These are phyloP conservation scores for Avena eriantha DNA, from an alignment of 176 grass and related monocot genomes.

Conservation along the genomic window DNA sequence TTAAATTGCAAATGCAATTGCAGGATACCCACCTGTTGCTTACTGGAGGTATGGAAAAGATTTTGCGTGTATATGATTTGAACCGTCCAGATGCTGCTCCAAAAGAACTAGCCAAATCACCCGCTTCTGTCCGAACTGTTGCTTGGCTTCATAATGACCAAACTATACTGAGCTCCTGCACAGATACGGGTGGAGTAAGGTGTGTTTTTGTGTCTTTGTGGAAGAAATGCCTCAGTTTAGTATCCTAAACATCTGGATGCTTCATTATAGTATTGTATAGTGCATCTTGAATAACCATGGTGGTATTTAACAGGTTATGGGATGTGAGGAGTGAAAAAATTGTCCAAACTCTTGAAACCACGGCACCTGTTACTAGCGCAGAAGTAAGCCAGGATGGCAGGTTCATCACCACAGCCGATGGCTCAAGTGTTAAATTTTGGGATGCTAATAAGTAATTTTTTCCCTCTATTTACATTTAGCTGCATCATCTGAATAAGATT, in stretches of 20 bases:
- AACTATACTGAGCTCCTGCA: slow-evolving; percentile 88
- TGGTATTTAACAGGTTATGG: slow-evolving; percentile 63
- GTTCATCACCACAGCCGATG: slow-evolving; percentile 91
- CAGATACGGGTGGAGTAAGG: slow-evolving; percentile 91
- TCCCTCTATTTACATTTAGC: background rate
- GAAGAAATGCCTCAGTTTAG: background rate
- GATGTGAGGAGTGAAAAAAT: slow-evolving; percentile 87
- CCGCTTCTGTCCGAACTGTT: slow-evolving; percentile 75
- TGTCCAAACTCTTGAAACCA: slow-evolving; percentile 92
- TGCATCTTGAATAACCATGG: slow-evolving; percentile 17
- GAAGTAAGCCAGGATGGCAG: slow-evolving; percentile 91
- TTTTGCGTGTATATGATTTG: slow-evolving; percentile 84
- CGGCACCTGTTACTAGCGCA: slow-evolving; percentile 77
- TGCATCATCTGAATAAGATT: background rate
- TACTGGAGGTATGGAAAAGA: slow-evolving; percentile 91
- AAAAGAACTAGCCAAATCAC: slow-evolving; percentile 88
- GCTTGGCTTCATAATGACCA: slow-evolving; percentile 95
- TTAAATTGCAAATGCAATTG: slow-evolving; percentile 10
- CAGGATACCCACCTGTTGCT: slow-evolving; percentile 86
- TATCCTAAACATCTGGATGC: slow-evolving; percentile 5
- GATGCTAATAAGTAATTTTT: slow-evolving; percentile 74
- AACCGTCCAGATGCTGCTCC: slow-evolving; percentile 80
- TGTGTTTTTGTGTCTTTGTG: slow-evolving; percentile 23
- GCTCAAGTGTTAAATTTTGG: slow-evolving; percentile 89
- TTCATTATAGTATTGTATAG: background rate